phyloP scores from a whole-genome alignment of 176 grass and related monocot genomes.

The Oryza punctata region DNA sequence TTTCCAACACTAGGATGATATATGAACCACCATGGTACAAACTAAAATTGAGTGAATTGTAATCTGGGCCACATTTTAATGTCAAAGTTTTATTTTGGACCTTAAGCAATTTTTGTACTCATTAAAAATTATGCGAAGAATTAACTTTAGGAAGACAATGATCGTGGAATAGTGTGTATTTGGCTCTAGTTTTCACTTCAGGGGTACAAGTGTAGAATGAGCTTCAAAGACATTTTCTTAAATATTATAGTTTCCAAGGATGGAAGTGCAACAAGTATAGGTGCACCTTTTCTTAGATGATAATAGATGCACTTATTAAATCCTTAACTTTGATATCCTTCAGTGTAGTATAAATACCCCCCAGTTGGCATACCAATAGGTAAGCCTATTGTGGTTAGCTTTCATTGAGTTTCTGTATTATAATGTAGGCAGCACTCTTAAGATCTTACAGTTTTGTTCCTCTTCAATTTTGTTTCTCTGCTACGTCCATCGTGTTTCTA shows the following conservation, averaged over 20 bases:
- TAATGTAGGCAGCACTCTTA: slow-evolving; percentile 1
- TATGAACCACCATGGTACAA: background rate
- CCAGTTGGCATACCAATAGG: background rate
- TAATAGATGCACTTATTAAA: background rate
- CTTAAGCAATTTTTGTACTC: too few relatives aligned
- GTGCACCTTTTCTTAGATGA: background rate
- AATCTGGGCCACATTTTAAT: too few relatives aligned
- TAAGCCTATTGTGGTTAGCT: background rate
- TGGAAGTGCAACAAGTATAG: background rate
- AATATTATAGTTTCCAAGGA: background rate
- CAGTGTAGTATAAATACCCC: slow-evolving; percentile 32
- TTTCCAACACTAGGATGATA: too few relatives aligned
- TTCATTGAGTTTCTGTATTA: background rate
- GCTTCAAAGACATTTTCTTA: background rate
- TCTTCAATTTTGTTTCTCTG: background rate
- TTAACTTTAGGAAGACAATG: background rate
- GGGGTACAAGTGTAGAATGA: background rate
- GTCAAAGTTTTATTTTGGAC: too few relatives aligned
- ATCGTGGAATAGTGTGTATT: background rate
- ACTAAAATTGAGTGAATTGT: background rate
- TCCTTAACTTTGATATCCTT: slow-evolving; percentile 1
- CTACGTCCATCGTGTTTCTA: background rate
- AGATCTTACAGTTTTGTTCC: background rate
- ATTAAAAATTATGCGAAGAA: background rate
- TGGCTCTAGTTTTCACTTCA: background rate